Percentiles rank a stretch among this genome's conserved stretches.
Conservation (phyloP, 179 eudicot species). For the Vitellaria paradoxa region DNA sequence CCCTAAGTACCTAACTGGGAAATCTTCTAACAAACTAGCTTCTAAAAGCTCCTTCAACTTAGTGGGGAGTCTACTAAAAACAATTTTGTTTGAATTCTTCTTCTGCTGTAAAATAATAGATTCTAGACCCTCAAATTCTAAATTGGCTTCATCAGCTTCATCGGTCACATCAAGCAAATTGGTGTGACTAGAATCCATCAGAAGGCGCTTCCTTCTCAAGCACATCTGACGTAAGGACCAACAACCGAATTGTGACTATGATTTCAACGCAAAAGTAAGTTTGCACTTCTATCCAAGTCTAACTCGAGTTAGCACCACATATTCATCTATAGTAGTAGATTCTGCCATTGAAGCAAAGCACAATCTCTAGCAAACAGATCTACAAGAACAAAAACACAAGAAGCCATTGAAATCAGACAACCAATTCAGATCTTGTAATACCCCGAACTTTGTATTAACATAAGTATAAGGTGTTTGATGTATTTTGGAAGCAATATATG, state of each 20-base stretch:
- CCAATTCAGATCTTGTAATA: too few relatives aligned
- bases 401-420: too few relatives aligned
- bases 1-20: constrained; percentile 52
- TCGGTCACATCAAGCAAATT: neutral
- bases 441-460: too few relatives aligned
- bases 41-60: constrained; percentile 71
- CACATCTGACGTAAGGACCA: constrained; percentile 37
- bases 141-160: constrained; percentile 8
- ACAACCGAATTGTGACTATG: constrained; percentile 37
- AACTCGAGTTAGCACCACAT: too few relatives aligned
- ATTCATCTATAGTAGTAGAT: too few relatives aligned
- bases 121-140: neutral
- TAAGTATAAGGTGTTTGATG: too few relatives aligned
- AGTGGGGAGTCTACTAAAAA: constrained; percentile 32
- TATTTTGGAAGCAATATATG: too few relatives aligned
- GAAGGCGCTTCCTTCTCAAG: constrained; percentile 18
- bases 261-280: constrained; percentile 10
- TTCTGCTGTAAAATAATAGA: constrained; percentile 19
- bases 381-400: too few relatives aligned
- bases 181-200: constrained; percentile 20
- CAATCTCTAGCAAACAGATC: too few relatives aligned
- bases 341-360: too few relatives aligned
- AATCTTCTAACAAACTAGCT: constrained; percentile 80
- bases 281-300: too few relatives aligned
- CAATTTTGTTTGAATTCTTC: constrained; percentile 43